Evolutionary conservation across 179 eudicot genomes (phyloP).

Genomic region (Silene vulgaris): DNA sequence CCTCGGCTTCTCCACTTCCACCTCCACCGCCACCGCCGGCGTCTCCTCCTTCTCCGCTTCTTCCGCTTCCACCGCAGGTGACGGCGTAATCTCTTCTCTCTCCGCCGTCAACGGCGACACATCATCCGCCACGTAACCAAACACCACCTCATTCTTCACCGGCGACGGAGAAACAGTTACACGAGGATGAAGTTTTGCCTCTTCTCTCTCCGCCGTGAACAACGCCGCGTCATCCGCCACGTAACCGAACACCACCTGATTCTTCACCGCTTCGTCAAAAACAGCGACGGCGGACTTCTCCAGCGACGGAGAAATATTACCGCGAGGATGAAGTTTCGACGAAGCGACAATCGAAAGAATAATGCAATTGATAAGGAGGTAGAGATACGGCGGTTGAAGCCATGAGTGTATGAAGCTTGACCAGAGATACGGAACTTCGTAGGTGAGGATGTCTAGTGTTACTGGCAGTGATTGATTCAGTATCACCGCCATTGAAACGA

Average conservation of each 20-base stretch:
- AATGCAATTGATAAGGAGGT: constrained; percentile 66
- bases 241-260: constrained; percentile 27
- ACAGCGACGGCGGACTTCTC: neutral
- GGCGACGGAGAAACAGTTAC: too few species aligned
- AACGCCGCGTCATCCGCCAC: neutral
- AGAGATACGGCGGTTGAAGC: constrained; percentile 65
- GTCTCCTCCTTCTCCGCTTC: constrained; percentile 20
- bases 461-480: constrained; percentile 37
- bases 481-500: constrained; percentile 36
- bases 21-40: constrained; percentile 22
- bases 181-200: too few species aligned
- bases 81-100: neutral
- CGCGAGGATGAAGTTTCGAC: constrained; percentile 46
- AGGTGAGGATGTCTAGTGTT: constrained; percentile 25
- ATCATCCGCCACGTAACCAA: constrained; percentile 22
- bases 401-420: constrained; percentile 29
- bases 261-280: neutral
- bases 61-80: constrained; percentile 4
- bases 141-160: constrained; percentile 18
- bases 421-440: constrained; percentile 33
- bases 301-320: neutral
- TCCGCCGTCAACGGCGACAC: neutral
- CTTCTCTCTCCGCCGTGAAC: neutral
- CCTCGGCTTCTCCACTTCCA: constrained; percentile 43
- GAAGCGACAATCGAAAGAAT: constrained; percentile 69